Evolutionary conservation across 768 basidiomycete species (phyloP).

Genomic region (Kwoniella sp.): DNA sequence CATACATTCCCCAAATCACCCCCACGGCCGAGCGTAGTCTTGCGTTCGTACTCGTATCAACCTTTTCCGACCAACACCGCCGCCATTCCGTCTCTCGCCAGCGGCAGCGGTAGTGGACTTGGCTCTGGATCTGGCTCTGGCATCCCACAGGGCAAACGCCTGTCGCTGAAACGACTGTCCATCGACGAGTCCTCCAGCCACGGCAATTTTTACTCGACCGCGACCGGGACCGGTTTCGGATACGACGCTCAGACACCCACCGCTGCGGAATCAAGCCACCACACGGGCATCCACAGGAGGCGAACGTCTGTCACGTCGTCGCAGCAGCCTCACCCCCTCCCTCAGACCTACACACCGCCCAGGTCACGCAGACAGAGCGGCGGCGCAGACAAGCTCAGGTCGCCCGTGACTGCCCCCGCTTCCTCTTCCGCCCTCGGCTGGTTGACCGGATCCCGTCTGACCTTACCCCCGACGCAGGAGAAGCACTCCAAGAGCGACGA

Average conservation of each 20-base stretch:
- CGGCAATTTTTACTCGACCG: background rate
- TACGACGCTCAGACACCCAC: slow-evolving; percentile 14
- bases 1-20: too few relatives aligned
- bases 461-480: slow-evolving; percentile 3
- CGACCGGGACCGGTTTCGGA: too few relatives aligned
- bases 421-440: slow-evolving; percentile 8
- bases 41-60: too few relatives aligned
- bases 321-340: background rate
- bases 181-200: slow-evolving; percentile 1
- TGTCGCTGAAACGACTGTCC: slow-evolving; percentile 15
- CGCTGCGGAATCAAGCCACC: slow-evolving; percentile 4
- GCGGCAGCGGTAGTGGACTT: too few relatives aligned
- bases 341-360: background rate
- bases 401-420: background rate
- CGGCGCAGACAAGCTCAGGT: slow-evolving; percentile 1
- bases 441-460: slow-evolving; percentile 7
- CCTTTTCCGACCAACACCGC: too few relatives aligned
- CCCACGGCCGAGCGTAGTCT: too few relatives aligned
- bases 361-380: slow-evolving; percentile 5
- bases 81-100: too few relatives aligned
- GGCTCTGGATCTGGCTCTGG: too few relatives aligned
- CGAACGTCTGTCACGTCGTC: slow-evolving; percentile 3
- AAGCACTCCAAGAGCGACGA: slow-evolving; percentile 19
- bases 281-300: slow-evolving; percentile 3
- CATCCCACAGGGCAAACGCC: too few relatives aligned